Evolutionary conservation across 371 early-diverging fungal species (phyloP).

Genomic region (Amoeboaphelidium occidentale): DNA sequence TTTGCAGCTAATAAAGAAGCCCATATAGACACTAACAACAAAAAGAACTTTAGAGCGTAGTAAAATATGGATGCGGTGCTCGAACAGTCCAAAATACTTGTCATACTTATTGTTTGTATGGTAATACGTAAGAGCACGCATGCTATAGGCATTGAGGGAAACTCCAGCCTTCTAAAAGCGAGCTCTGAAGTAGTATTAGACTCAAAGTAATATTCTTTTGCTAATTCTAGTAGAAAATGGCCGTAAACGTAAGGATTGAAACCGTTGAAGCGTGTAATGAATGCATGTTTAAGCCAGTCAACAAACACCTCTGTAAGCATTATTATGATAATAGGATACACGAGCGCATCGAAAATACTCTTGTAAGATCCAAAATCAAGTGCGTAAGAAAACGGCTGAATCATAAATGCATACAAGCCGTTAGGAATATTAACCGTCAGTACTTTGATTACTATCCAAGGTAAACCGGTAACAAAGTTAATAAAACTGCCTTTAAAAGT

Average conservation of each 20-base stretch:
- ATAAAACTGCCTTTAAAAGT: too few relatives aligned
- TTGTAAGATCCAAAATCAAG: too few relatives aligned
- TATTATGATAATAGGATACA: slow-evolving; percentile 60
- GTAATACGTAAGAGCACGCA: slow-evolving; percentile 35
- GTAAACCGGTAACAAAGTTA: too few relatives aligned
- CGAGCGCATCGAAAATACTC: not conserved
- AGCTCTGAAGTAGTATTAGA: slow-evolving; percentile 60
- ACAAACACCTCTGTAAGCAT: slow-evolving; percentile 68
- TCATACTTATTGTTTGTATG: slow-evolving; percentile 7
- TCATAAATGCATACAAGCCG: too few relatives aligned
- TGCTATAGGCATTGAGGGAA: slow-evolving; percentile 63
- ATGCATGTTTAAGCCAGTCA: slow-evolving; percentile 95
- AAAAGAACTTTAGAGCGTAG: too few relatives aligned
- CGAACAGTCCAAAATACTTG: too few relatives aligned
- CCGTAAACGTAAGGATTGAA: slow-evolving; percentile 66
- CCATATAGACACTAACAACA: too few relatives aligned
- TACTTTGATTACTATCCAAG: too few relatives aligned
- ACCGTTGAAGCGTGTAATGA: slow-evolving; percentile 88
- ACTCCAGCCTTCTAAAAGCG: slow-evolving; percentile 70
- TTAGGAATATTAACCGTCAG: too few relatives aligned
- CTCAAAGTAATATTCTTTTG: slow-evolving; percentile 5
- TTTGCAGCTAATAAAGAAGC: too few relatives aligned
- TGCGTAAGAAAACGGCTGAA: too few relatives aligned
- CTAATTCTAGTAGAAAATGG: not conserved
- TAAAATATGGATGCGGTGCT: too few relatives aligned